These are phyloP conservation scores for Rosellinia necatrix DNA, from an alignment of 2,329 filamentous ascomycete genomes.

Conservation along the genomic window DNA sequence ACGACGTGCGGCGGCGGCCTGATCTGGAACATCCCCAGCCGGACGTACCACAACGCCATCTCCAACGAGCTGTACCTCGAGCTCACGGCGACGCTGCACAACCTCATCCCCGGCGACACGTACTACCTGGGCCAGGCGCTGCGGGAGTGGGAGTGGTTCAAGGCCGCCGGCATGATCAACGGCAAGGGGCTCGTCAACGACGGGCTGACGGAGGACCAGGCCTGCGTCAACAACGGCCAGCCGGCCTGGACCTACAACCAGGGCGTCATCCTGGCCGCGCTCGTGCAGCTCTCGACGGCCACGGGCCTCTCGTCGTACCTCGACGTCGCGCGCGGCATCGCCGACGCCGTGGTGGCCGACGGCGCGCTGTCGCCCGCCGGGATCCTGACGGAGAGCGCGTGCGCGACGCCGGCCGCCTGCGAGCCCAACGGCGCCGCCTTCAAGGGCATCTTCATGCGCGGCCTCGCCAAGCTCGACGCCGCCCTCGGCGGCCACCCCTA, in stretches of 20 bases:
- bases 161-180: slow-evolving; percentile 47
- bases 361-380: slow-evolving; percentile 43
- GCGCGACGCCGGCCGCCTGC: slow-evolving; percentile 41
- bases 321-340: slow-evolving; percentile 33
- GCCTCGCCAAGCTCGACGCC: slow-evolving; percentile 55
- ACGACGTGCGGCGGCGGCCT: slow-evolving; percentile 48
- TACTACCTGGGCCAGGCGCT: slow-evolving; percentile 48
- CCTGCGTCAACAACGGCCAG: slow-evolving; percentile 39
- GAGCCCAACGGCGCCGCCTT: slow-evolving; percentile 54
- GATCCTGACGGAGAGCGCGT: slow-evolving; percentile 48
- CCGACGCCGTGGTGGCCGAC: slow-evolving; percentile 42
- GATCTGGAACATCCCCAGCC: slow-evolving; percentile 51
- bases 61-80: slow-evolving; percentile 54
- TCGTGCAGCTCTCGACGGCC: slow-evolving; percentile 56
- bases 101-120: slow-evolving; percentile 44
- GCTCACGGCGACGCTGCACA: slow-evolving; percentile 50
- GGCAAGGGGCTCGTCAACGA: slow-evolving; percentile 47
- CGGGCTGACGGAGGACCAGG: slow-evolving; percentile 43
- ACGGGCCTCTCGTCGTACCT: slow-evolving; percentile 35
- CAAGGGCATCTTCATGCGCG: slow-evolving; percentile 66
- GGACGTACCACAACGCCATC: slow-evolving; percentile 48
- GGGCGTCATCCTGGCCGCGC: slow-evolving; percentile 62
- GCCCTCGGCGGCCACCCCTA: slow-evolving; percentile 50
- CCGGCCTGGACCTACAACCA: slow-evolving; percentile 57
- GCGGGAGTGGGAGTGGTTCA: slow-evolving; percentile 50